Percentiles rank a stretch among this genome's conserved stretches.
Conservation (phyloP, 257 asterid species). For the Solanum lycopersicoides region DNA sequence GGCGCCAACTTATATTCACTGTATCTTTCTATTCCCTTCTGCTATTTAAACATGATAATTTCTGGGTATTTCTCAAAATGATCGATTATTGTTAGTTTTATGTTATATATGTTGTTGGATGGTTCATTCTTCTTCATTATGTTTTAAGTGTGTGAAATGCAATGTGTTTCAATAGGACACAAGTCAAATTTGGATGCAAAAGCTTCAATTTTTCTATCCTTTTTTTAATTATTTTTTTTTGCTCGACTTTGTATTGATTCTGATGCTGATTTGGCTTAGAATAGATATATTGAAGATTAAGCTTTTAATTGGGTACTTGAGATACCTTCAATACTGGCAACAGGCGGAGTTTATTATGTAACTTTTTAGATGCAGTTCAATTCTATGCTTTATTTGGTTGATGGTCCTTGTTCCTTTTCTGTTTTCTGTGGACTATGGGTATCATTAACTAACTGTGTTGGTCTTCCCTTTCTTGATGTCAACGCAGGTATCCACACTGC, state of each 20-base stretch:
- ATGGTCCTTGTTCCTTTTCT: neutral
- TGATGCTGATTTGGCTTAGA: conserved; percentile 86
- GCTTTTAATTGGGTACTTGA: conserved; percentile 81
- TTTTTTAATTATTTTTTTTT: neutral
- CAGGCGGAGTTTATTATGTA: conserved; percentile 49
- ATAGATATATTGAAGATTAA: conserved; percentile 88
- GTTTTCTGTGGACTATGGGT: neutral
- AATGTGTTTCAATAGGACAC: neutral
- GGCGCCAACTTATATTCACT: conserved; percentile 84
- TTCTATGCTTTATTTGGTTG: neutral
- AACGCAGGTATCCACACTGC: conserved; percentile 85
- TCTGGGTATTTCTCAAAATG: neutral
- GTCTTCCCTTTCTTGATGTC: neutral
- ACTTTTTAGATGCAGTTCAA: neutral
- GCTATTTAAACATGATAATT: neutral
- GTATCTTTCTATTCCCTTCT: conserved; percentile 7
- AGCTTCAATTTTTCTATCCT: neutral
- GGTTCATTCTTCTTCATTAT: neutral
- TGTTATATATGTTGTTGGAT: neutral
- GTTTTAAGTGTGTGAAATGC: neutral
- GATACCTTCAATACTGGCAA: conserved; percentile 91
- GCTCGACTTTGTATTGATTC: neutral
- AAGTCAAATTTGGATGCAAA: neutral
- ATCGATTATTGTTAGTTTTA: neutral
- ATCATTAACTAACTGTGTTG: neutral